These are phyloP conservation scores for Takashimella koratensis DNA, from an alignment of 1,284 basidiomycete genomes.

Conservation along the genomic window DNA sequence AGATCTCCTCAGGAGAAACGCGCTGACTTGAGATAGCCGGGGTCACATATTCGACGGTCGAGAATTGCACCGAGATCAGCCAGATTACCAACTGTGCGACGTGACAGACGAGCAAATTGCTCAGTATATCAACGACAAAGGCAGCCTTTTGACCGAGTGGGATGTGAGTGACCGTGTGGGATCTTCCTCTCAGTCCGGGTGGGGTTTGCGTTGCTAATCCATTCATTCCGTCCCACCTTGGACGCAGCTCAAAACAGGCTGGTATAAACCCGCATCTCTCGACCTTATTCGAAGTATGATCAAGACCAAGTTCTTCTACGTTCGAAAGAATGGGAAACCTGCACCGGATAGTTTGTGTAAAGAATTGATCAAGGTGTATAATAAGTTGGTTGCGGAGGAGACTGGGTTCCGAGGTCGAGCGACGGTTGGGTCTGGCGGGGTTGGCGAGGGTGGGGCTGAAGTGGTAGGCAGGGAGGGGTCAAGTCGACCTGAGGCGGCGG, in stretches of 20 bases:
- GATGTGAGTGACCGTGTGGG: slow-evolving; percentile 55
- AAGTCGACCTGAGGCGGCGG: too few relatives aligned
- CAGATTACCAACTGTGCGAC: slow-evolving; percentile 90
- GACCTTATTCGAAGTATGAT: not conserved
- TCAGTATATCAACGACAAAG: slow-evolving; percentile 69
- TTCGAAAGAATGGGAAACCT: not conserved
- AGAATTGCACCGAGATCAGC: slow-evolving; percentile 70
- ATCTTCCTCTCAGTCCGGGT: too few relatives aligned
- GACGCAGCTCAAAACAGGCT: not conserved
- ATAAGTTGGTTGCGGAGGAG: not conserved
- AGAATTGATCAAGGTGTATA: not conserved
- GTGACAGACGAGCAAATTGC: slow-evolving; percentile 78
- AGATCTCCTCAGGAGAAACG: too few relatives aligned
- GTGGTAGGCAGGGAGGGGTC: too few relatives aligned
- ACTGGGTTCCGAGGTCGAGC: not conserved
- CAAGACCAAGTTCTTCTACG: not conserved
- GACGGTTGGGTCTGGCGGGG: not conserved
- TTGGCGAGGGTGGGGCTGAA: not conserved
- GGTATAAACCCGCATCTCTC: not conserved
- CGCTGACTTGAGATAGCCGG: too few relatives aligned
- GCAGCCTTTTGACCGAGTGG: slow-evolving; percentile 59
- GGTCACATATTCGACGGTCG: slow-evolving; percentile 83
- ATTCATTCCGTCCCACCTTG: too few relatives aligned
- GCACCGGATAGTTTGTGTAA: not conserved
- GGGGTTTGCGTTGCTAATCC: too few relatives aligned